A percentile compares a stretch with the other conserved stretches of the same genome.
phyloP scores from a whole-genome alignment of 805 yeast genomes.

The Groenewaldozyma tartarivorans region DNA sequence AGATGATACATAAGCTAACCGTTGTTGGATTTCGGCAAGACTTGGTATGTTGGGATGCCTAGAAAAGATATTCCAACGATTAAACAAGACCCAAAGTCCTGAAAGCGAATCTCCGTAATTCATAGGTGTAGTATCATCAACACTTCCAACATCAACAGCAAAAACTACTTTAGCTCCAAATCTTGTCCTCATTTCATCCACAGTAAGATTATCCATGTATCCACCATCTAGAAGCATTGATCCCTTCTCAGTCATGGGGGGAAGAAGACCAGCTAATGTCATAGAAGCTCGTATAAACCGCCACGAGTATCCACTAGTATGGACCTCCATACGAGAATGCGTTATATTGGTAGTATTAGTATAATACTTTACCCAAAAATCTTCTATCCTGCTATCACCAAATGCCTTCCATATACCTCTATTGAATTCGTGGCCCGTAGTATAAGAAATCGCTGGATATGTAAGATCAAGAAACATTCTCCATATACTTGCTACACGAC shows the following conservation, averaged over 20 bases:
- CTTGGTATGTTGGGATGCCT: constrained; percentile 81
- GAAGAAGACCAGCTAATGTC: constrained; percentile 90
- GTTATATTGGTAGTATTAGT: constrained; percentile 93
- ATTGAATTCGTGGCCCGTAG: constrained; percentile 95
- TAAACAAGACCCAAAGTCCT: constrained; percentile 79
- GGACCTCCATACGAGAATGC: constrained; percentile 90
- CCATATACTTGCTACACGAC: constrained; percentile 79
- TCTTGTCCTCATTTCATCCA: constrained; percentile 76
- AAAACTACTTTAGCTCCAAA: constrained; percentile 74
- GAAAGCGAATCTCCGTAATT: constrained; percentile 85
- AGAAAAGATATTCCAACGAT: constrained; percentile 81
- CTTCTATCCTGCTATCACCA: constrained; percentile 89
- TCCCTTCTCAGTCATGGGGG: constrained; percentile 77
- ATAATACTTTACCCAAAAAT: constrained; percentile 84
- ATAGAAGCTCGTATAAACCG: constrained; percentile 89
- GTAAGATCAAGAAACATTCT: constrained; percentile 76
- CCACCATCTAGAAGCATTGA: constrained; percentile 95
- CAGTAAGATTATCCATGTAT: constrained; percentile 88
- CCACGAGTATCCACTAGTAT: constrained; percentile 90
- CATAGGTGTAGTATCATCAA: constrained; percentile 85
- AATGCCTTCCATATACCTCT: constrained; percentile 96
- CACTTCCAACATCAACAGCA: constrained; percentile 94
- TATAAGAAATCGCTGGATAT: constrained; percentile 87
- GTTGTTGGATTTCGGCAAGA: constrained; percentile 88
- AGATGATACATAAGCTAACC: constrained; percentile 90